Percentiles rank a stretch among this genome's conserved stretches.
Conservation (phyloP, 23 red algal genomes). For the Gracilaria vermiculophylla region DNA sequence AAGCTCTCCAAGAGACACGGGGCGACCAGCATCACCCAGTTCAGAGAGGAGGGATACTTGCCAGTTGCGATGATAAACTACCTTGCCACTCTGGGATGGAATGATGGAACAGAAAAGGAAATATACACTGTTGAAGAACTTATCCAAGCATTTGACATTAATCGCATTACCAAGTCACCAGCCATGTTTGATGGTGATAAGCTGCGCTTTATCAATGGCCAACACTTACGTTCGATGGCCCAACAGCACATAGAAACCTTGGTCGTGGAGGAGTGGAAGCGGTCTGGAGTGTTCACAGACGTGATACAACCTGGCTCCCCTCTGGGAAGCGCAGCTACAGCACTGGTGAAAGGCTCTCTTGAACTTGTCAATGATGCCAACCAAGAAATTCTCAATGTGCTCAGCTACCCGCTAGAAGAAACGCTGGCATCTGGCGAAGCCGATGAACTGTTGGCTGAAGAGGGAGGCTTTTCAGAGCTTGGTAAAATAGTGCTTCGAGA, state of each 20-base stretch:
- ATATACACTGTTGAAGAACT: conserved; percentile 92
- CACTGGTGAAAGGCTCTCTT: conserved; percentile 72
- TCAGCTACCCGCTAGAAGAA: conserved; percentile 82
- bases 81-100: conserved; percentile 94
- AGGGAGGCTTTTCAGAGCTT: conserved; percentile 83
- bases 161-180: conserved; percentile 86
- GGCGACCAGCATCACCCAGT: conserved; percentile 87
- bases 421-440: conserved; percentile 75
- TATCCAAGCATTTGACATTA: conserved; percentile 81
- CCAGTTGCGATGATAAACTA: conserved; percentile 98
- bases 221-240: conserved; percentile 84
- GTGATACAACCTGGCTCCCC: conserved; percentile 18
- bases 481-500: conserved; percentile 38
- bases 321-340: conserved; percentile 31
- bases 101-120: conserved; percentile 95
- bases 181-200: conserved; percentile 95
- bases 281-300: conserved; percentile 41
- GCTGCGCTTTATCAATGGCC: conserved; percentile 94
- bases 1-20: conserved; percentile 97
- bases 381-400: conserved; percentile 41
- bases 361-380: conserved; percentile 83
- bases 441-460: conserved; percentile 75
- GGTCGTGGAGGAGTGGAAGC: conserved; percentile 49
- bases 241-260: conserved; percentile 54
- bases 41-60: conserved; percentile 86